Percentiles rank a stretch among this genome's conserved stretches.
Evolutionary conservation across 176 grass and related monocot species (phyloP).

Genomic region (Poa annua): DNA sequence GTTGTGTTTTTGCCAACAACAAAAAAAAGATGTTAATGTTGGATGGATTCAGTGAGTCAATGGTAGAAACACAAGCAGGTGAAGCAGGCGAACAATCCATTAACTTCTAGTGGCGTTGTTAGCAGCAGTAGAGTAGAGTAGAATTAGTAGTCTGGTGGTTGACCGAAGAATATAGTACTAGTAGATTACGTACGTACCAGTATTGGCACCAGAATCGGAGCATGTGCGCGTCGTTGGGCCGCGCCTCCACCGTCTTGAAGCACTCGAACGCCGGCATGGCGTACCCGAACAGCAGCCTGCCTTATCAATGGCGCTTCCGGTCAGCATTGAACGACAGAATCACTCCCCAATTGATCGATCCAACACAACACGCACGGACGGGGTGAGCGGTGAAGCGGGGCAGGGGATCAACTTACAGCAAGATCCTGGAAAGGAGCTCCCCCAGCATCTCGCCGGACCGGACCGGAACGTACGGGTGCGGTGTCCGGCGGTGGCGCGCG

Average conservation of each 20-base stretch:
- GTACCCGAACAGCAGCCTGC: conserved; percentile 85
- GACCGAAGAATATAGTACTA: neutral
- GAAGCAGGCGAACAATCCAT: neutral
- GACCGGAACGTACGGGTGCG: neutral
- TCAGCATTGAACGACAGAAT: too few species aligned
- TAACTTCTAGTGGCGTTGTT: neutral
- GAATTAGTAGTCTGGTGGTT: neutral
- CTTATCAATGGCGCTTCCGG: neutral
- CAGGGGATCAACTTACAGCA: conserved; percentile 28
- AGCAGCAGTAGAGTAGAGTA: too few species aligned
- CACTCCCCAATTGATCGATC: neutral
- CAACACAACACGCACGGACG: too few species aligned
- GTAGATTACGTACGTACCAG: conserved; percentile 43
- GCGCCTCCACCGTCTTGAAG: conserved; percentile 84
- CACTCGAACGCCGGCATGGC: conserved; percentile 92
- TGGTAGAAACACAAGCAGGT: neutral
- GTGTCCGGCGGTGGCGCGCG: neutral
- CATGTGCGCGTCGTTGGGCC: conserved; percentile 59
- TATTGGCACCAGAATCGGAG: conserved; percentile 99
- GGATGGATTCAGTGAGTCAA: neutral
- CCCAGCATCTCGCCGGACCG: conserved; percentile 30
- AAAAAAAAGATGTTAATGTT: neutral
- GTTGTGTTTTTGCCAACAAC: neutral
- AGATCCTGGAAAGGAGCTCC: conserved; percentile 29
- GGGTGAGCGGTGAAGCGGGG: neutral